These are phyloP conservation scores for Saccharomycopsis sp. DNA, from an alignment of 805 yeast genomes.

Conservation along the genomic window DNA sequence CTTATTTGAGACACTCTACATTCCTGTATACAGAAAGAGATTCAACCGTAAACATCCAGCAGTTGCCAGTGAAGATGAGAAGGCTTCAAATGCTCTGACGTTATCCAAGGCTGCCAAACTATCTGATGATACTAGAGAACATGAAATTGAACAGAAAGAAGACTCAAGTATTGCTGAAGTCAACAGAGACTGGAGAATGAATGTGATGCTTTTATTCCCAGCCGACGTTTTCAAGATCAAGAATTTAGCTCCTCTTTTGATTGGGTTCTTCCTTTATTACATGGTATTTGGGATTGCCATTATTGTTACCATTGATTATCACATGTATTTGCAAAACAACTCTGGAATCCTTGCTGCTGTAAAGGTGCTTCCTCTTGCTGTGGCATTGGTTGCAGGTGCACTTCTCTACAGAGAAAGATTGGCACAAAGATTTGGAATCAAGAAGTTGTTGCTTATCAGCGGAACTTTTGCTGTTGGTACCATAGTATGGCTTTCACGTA, in stretches of 20 bases:
- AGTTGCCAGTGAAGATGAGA: background rate
- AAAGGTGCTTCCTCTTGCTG: constrained; percentile 31
- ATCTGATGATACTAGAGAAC: background rate
- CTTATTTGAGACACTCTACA: background rate
- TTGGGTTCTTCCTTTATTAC: constrained; percentile 23
- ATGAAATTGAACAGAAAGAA: background rate
- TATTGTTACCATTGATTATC: constrained; percentile 26
- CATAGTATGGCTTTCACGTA: background rate
- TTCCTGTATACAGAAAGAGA: constrained; percentile 18
- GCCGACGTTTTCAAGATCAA: constrained; percentile 25
- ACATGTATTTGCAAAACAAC: constrained; percentile 26
- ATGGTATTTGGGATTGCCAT: constrained; percentile 24
- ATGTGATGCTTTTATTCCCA: constrained; percentile 25
- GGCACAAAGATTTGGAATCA: constrained; percentile 2
- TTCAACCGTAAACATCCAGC: background rate
- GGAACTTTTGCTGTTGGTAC: background rate
- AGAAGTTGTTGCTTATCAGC: background rate
- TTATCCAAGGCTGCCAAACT: background rate
- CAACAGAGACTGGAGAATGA: background rate
- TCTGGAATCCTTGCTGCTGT: constrained; percentile 32
- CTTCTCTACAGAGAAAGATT: background rate
- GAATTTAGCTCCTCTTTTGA: constrained; percentile 25
- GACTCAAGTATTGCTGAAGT: background rate
- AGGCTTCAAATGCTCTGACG: background rate
- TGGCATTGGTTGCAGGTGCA: constrained; percentile 29